Conservation (phyloP, 768 basidiomycete genomes). For the Pholiota microspora region DNA sequence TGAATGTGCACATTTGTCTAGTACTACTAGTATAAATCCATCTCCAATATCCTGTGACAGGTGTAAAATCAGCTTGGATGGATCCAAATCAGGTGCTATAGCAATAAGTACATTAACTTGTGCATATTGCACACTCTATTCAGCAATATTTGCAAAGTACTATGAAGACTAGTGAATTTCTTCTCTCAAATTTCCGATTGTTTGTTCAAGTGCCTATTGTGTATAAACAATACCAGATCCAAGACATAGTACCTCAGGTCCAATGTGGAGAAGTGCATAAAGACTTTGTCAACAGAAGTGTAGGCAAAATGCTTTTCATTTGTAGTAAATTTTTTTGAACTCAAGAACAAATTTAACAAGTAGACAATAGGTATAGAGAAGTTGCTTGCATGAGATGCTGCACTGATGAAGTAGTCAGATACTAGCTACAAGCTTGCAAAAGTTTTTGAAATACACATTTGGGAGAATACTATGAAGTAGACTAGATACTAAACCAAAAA, state of each 20-base stretch:
- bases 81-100: conserved; percentile 13
- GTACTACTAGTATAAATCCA: no score
- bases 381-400: conserved; percentile 14
- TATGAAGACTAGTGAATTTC: conserved; percentile 21
- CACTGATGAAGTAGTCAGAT: conserved; percentile 25
- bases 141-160: conserved; percentile 14
- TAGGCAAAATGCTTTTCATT: conserved; percentile 18
- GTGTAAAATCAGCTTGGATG: no score
- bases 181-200: conserved; percentile 26
- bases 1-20: no score
- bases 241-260: conserved; percentile 22
- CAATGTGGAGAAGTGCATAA: conserved; percentile 32
- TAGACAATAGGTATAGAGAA: conserved; percentile 19
- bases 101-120: conserved; percentile 13
- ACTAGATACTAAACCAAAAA: conserved; percentile 32
- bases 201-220: conserved; percentile 31
- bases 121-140: conserved; percentile 8
- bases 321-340: conserved; percentile 35
- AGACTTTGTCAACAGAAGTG: conserved; percentile 36
- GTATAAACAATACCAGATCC: conserved; percentile 22
- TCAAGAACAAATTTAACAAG: conserved; percentile 26
- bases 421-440: conserved; percentile 29
- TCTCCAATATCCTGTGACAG: no score
- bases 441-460: conserved; percentile 25
- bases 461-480: conserved; percentile 28